phyloP scores from a whole-genome alignment of 2,329 filamentous ascomycete species.

The Penicillium sp. region DNA sequence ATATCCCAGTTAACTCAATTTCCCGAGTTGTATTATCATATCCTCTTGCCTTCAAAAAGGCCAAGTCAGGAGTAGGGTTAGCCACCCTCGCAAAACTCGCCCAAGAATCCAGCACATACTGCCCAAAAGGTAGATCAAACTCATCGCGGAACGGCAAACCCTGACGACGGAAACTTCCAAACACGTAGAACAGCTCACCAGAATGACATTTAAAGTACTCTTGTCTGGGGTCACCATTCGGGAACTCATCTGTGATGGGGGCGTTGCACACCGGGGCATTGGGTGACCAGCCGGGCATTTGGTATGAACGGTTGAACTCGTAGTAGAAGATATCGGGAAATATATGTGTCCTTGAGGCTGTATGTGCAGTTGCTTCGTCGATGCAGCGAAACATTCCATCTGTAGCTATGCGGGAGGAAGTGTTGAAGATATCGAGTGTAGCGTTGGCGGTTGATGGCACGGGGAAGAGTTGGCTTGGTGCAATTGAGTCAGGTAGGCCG shows the following conservation, averaged over 20 bases:
- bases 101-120: constrained; percentile 28
- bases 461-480: constrained; percentile 33
- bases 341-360: constrained; percentile 47
- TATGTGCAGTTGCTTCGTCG: constrained; percentile 59
- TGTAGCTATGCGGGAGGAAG: constrained; percentile 56
- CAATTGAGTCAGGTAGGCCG: constrained; percentile 12
- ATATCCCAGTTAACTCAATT: constrained; percentile 10
- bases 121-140: constrained; percentile 22
- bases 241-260: constrained; percentile 37
- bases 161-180: constrained; percentile 48
- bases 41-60: constrained; percentile 19
- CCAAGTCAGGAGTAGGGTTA: constrained; percentile 18
- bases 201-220: constrained; percentile 58
- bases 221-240: constrained; percentile 51
- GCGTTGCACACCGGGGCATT: constrained; percentile 52
- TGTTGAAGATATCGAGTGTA: constrained; percentile 58
- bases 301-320: constrained; percentile 56
- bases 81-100: constrained; percentile 22
- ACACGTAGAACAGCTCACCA: constrained; percentile 56
- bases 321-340: constrained; percentile 59
- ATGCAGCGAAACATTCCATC: constrained; percentile 62
- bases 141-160: constrained; percentile 21
- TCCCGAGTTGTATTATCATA: constrained; percentile 18
- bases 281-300: constrained; percentile 54
- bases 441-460: constrained; percentile 49